phyloP scores from a whole-genome alignment of 1,139 yeast genomes.

The Taphrina confusa region DNA sequence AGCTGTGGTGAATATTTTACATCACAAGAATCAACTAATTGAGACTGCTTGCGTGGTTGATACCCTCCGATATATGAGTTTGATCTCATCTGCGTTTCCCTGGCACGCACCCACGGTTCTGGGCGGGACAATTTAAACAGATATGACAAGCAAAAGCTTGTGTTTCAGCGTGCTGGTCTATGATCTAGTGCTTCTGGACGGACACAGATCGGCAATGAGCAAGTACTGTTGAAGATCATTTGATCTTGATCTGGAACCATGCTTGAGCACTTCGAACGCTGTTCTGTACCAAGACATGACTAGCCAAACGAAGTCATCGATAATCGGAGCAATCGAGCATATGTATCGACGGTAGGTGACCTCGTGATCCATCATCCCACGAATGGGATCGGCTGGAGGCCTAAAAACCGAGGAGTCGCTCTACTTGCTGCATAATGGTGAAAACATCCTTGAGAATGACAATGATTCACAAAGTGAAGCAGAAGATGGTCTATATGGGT shows the following conservation, averaged over 20 bases:
- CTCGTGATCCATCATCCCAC: conserved; percentile 1
- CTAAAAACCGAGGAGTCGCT: conserved; percentile 17
- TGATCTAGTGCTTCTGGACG: too few species aligned
- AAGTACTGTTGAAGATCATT: too few species aligned
- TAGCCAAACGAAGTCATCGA: neutral
- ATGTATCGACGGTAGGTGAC: conserved; percentile 30
- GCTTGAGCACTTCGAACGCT: too few species aligned
- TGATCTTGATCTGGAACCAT: too few species aligned
- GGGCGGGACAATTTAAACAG: conserved; percentile 36
- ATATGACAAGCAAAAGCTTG: too few species aligned
- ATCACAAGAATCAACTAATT: conserved; percentile 26
- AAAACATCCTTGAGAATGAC: conserved; percentile 19
- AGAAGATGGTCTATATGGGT: too few species aligned
- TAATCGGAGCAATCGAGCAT: neutral
- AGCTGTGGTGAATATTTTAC: conserved; percentile 27
- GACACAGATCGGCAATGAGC: too few species aligned
- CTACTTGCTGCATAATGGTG: conserved; percentile 22
- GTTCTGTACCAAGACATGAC: neutral
- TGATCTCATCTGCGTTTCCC: conserved; percentile 34
- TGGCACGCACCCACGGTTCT: conserved; percentile 31
- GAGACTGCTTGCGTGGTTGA: conserved; percentile 34
- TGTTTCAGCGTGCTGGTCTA: too few species aligned
- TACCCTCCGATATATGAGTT: conserved; percentile 16
- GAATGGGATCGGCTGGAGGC: conserved; percentile 6
- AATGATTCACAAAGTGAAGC: conserved; percentile 17